Base-by-base conservation (phyloP, 2,329 filamentous ascomycete genomes). In the Orbilia javanica region DNA sequence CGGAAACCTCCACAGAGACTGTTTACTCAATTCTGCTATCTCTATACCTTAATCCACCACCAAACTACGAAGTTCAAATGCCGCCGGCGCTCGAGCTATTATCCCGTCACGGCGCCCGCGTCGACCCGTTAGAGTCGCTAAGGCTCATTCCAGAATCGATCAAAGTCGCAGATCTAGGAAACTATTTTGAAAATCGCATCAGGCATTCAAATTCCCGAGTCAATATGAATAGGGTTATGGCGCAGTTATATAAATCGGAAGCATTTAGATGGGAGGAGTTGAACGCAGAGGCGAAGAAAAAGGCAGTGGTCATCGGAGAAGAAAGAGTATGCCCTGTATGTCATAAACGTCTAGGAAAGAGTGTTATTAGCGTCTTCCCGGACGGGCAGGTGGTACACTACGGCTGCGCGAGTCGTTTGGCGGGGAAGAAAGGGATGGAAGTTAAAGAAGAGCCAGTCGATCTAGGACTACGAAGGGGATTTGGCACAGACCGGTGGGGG, bases 21-120 rank as follows among this genome's bases (percentile, higher is more conserved):
- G 97, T 98, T 82, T 98, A 98, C 84, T 92, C 97, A 82, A 95
- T 91, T 5, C 89, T 99, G 2, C 88, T 99, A 8, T 93, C 93
- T 1, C 88, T 99, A 1, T 99, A 98, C 83, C 88, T 99, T 2
- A 90, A 90, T 1, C 96, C 96, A 0, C 91, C 92, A 1, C 86
- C 90, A 8, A 90, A 92, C 0, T 88, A 96, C 81, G 85, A 89
- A 74, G 89, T 90, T 7, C 81, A 82, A 22, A 79, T 82, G 11
- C 88, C 87, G 0, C 93, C 95, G 0, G 96, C 96, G 0, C 88
- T 99, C 4, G 89, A 92, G 34, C 89, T 99, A 18, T 89, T 99
- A n/a, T 94, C 92, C 50, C 93, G 93, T 81, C 96, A 99, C 83
- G 96, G 96, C 57, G 93, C 95, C 10, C 92, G 96, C 10, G 89